These are phyloP conservation scores for Lophiostoma macrostomum DNA, from an alignment of 495 filamentous ascomycete species.

Conservation along the genomic window DNA sequence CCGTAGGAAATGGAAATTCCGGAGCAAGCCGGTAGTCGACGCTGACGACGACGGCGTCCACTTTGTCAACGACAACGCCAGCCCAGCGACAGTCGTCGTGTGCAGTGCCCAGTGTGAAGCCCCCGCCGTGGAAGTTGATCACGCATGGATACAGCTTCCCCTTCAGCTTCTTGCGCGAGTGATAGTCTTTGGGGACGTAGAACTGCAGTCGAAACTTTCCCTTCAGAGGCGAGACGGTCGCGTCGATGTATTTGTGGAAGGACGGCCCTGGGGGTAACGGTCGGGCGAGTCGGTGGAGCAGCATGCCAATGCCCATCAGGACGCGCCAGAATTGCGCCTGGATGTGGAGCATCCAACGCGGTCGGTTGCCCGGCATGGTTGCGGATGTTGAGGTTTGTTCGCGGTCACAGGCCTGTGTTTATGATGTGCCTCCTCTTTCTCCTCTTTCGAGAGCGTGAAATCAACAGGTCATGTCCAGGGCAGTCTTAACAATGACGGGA, in stretches of 20 bases:
- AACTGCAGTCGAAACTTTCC: constrained; percentile 70
- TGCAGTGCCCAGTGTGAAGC: constrained; percentile 43
- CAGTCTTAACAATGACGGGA: too few relatives aligned
- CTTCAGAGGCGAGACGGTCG: constrained; percentile 53
- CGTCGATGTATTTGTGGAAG: constrained; percentile 62
- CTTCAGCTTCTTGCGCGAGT: constrained; percentile 40
- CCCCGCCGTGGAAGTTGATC: constrained; percentile 48
- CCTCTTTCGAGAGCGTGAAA: too few relatives aligned
- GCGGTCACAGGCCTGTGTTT: too few relatives aligned
- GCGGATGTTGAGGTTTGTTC: neutral
- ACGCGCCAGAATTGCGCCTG: constrained; percentile 74
- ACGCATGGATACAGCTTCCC: constrained; percentile 41
- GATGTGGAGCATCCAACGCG: constrained; percentile 66
- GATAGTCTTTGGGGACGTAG: constrained; percentile 69
- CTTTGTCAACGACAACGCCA: constrained; percentile 38
- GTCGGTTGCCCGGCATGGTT: constrained; percentile 19
- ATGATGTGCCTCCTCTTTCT: too few relatives aligned
- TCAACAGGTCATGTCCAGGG: too few relatives aligned
- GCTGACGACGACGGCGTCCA: constrained; percentile 42
- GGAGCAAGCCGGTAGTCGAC: constrained; percentile 46
- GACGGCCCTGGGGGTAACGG: constrained; percentile 64
- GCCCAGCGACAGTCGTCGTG: constrained; percentile 46
- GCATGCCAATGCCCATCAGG: constrained; percentile 77
- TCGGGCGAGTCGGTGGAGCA: constrained; percentile 64
- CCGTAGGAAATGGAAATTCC: constrained; percentile 45